A percentile compares a stretch with the other conserved stretches of the same genome.
Evolutionary conservation across 2,329 filamentous ascomycete genomes (phyloP).

Genomic region (Claviceps arundinis): DNA sequence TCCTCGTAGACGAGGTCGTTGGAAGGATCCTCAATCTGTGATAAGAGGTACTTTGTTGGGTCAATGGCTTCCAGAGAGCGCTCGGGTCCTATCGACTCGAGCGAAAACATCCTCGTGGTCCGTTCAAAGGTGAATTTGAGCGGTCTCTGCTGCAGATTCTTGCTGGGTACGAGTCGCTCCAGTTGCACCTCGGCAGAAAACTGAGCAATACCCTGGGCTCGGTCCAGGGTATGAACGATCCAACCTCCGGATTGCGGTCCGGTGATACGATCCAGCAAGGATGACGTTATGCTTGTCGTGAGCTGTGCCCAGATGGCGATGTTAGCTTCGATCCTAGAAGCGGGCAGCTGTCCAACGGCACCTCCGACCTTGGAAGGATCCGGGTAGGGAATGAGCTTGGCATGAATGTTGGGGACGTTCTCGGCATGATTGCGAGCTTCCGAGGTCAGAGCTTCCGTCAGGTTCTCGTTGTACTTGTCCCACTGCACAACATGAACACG

Average conservation of each 20-base stretch:
- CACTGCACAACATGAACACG: conserved; percentile 36
- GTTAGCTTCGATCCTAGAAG: conserved; percentile 12
- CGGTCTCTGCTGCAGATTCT: conserved; percentile 22
- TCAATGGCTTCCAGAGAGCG: conserved; percentile 33
- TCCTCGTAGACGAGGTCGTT: conserved; percentile 23
- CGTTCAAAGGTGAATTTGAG: conserved; percentile 36
- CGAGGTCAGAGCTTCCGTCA: conserved; percentile 32
- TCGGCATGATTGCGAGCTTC: conserved; percentile 33
- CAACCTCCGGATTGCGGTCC: conserved; percentile 29
- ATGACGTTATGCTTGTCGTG: conserved; percentile 32
- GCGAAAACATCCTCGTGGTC: conserved; percentile 27
- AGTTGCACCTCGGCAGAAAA: conserved; percentile 27
- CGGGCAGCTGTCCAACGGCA: conserved; percentile 9
- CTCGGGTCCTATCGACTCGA: conserved; percentile 21
- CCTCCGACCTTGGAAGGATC: conserved; percentile 18
- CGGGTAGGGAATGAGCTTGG: conserved; percentile 31
- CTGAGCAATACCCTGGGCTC: conserved; percentile 29
- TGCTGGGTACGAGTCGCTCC: conserved; percentile 23
- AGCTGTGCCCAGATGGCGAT: conserved; percentile 37
- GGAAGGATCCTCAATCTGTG: conserved; percentile 21
- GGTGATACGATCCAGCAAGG: conserved; percentile 33
- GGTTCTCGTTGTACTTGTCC: conserved; percentile 42
- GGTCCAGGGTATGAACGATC: conserved; percentile 41
- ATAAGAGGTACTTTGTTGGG: conserved; percentile 32
- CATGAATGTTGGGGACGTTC: conserved; percentile 24